Percentiles rank a stretch among this genome's conserved stretches.
Evolutionary conservation across 768 basidiomycete species (phyloP).

Genomic region (Mycena vulgaris): DNA sequence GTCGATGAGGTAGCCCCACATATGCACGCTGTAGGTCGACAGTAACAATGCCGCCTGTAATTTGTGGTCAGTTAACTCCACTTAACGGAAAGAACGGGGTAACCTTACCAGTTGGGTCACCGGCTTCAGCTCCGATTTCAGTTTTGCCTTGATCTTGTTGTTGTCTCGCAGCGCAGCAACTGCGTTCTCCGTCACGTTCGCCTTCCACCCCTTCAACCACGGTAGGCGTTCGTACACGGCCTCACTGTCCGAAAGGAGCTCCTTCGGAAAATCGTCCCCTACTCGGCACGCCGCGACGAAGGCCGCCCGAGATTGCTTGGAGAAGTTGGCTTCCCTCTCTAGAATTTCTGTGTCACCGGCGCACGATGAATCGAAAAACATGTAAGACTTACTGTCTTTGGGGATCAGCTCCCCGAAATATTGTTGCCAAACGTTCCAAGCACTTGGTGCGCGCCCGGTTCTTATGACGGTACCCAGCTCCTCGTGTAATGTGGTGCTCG

Average conservation of each 20-base stretch:
- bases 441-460: background rate
- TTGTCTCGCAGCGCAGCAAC: background rate
- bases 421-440: background rate
- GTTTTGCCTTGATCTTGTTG: background rate
- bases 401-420: background rate
- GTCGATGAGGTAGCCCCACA: background rate
- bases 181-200: background rate
- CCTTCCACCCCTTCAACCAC: background rate
- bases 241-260: background rate
- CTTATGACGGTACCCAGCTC: background rate
- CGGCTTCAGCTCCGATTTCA: background rate
- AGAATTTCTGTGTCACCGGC: background rate
- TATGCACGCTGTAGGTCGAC: background rate
- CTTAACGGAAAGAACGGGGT: background rate
- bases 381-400: background rate
- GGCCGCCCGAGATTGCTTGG: background rate
- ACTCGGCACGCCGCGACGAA: background rate
- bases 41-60: background rate
- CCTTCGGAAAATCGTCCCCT: background rate
- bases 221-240: background rate
- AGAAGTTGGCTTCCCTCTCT: background rate
- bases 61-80: constrained; percentile 1
- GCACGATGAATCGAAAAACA: background rate
- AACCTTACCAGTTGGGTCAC: background rate
- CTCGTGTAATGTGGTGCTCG: background rate